Percentiles rank a stretch among this genome's conserved stretches.
phyloP scores from a whole-genome alignment of 139 green algal genomes.

The Closterium sp. region DNA sequence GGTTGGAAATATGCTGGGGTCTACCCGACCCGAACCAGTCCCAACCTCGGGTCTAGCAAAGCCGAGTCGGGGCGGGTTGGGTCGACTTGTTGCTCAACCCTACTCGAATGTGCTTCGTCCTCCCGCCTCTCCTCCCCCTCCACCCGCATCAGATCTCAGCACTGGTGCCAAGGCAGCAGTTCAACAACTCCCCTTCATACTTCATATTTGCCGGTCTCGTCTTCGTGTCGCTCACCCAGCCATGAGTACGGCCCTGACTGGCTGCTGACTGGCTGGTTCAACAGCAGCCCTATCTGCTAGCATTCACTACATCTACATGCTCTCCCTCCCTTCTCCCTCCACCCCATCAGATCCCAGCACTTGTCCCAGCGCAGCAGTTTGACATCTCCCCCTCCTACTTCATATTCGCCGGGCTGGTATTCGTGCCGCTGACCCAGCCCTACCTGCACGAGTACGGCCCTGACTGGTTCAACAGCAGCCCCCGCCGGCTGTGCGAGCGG shows the following conservation, averaged over 20 bases:
- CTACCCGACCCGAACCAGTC: too few species aligned
- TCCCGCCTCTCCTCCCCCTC: too few species aligned
- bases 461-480: conserved; percentile 61
- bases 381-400: conserved; percentile 82
- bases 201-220: conserved; percentile 82
- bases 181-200: conserved; percentile 78
- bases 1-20: too few species aligned
- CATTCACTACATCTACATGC: not conserved
- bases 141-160: not conserved
- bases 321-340: not conserved
- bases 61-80: too few species aligned
- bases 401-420: conserved; percentile 80
- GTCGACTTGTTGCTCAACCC: too few species aligned
- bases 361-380: conserved; percentile 70
- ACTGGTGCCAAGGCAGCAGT: conserved; percentile 68
- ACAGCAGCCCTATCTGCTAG: too few species aligned
- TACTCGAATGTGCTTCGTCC: not conserved
- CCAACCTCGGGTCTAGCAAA: too few species aligned
- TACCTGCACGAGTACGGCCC: conserved; percentile 74
- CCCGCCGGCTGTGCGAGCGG: conserved; percentile 64
- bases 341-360: conserved; percentile 13
- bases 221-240: conserved; percentile 68
- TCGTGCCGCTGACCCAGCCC: conserved; percentile 66
- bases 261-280: too few species aligned
- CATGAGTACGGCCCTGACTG: conserved; percentile 71